Percentiles rank a stretch among this genome's conserved stretches.
Evolutionary conservation across 768 basidiomycete genomes (phyloP).

Genomic region (Sutorius australiensis): DNA sequence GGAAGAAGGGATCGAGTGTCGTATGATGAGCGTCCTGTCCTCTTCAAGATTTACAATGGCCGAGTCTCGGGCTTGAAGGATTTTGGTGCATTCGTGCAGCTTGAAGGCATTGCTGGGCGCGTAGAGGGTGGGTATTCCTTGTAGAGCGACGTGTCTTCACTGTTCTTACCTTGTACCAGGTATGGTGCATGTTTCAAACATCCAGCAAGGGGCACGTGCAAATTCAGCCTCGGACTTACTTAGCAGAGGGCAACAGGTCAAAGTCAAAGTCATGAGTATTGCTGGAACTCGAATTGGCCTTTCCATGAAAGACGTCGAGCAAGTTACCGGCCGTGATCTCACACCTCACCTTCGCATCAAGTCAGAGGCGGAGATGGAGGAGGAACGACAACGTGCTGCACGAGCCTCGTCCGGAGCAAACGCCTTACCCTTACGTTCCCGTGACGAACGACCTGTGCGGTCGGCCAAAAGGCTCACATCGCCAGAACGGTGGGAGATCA

Average conservation of each 20-base stretch:
- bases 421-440: conserved; percentile 70
- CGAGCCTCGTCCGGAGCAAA: conserved; percentile 80
- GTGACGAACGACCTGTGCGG: conserved; percentile 48
- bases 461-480: conserved; percentile 90
- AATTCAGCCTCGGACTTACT: conserved; percentile 86
- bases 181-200: conserved; percentile 96
- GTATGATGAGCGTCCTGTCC: conserved; percentile 77
- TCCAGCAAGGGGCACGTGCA: conserved; percentile 79
- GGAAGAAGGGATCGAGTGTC: conserved; percentile 33
- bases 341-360: conserved; percentile 94
- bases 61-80: conserved; percentile 84
- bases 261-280: conserved; percentile 95
- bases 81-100: conserved; percentile 89
- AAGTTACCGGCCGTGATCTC: conserved; percentile 82
- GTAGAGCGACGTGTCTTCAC: not conserved
- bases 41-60: conserved; percentile 95
- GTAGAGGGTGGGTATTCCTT: conserved; percentile 71
- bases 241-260: conserved; percentile 78
- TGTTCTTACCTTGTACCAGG: conserved; percentile 46
- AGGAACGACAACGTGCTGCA: conserved; percentile 62
- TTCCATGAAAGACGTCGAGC: conserved; percentile 99
- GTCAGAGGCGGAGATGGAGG: conserved; percentile 89
- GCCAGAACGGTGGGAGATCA: conserved; percentile 99
- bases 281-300: conserved; percentile 78
- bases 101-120: conserved; percentile 84